Percentiles rank a stretch among this genome's conserved stretches.
phyloP scores from a whole-genome alignment of 2,329 filamentous ascomycete genomes.

The Eutypella sp. region DNA sequence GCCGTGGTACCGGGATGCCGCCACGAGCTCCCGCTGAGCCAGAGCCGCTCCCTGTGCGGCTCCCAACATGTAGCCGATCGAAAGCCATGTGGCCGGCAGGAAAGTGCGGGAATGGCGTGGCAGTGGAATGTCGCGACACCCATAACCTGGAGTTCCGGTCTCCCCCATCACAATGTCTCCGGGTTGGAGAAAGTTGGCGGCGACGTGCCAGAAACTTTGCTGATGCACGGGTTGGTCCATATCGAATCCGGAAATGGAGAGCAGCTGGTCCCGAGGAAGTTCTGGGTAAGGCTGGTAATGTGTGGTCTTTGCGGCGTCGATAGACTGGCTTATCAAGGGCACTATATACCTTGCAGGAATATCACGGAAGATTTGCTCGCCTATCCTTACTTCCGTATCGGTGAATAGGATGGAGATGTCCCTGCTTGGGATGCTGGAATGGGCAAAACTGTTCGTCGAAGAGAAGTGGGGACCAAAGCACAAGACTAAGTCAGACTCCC shows the following conservation, averaged over 20 bases:
- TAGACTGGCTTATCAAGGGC: conserved; percentile 13
- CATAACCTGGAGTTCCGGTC: conserved; percentile 53
- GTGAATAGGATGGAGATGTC: conserved; percentile 29
- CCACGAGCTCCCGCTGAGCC: conserved; percentile 43
- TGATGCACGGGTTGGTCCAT: conserved; percentile 38
- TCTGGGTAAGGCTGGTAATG: conserved; percentile 21
- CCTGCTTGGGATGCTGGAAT: conserved; percentile 31
- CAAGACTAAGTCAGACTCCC: conserved; percentile 39
- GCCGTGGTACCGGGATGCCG: conserved; percentile 21
- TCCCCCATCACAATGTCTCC: conserved; percentile 54
- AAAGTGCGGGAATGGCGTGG: conserved; percentile 44
- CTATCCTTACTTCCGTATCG: conserved; percentile 27
- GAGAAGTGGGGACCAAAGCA: conserved; percentile 42
- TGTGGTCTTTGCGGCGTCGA: conserved; percentile 18
- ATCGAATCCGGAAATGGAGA: conserved; percentile 10
- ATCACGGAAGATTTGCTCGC: conserved; percentile 26
- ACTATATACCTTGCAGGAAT: conserved; percentile 17
- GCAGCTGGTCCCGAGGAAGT: conserved; percentile 20
- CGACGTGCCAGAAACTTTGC: conserved; percentile 41
- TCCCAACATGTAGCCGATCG: conserved; percentile 57
- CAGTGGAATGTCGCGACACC: conserved; percentile 45
- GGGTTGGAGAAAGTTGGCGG: conserved; percentile 41
- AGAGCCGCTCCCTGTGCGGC: conserved; percentile 51
- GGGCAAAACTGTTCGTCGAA: conserved; percentile 39
- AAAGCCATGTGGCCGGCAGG: conserved; percentile 51